Conservation (phyloP, 2,329 filamentous ascomycete genomes). For the Neonectria magnoliae region DNA sequence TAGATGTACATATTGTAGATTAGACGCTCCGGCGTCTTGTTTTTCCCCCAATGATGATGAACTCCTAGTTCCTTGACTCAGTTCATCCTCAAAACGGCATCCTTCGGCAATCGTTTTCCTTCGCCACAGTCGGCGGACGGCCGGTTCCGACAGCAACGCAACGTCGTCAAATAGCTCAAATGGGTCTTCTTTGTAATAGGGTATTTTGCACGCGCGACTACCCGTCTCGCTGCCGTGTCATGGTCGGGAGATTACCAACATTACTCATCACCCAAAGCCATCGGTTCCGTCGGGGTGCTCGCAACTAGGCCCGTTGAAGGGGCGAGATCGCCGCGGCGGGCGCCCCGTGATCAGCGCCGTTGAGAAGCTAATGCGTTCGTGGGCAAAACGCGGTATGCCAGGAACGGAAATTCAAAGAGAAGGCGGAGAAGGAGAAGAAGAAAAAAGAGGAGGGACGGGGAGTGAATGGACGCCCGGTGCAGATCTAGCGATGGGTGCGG, state of each 20-base stretch:
- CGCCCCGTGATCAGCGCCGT: constrained; percentile 21
- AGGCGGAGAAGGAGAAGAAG: background rate
- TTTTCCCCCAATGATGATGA: constrained; percentile 6
- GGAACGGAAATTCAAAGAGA: background rate
- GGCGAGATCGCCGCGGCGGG: constrained; percentile 16
- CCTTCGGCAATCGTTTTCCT: background rate
- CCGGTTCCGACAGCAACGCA: background rate
- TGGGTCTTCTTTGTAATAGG: background rate
- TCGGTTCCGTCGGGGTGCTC: background rate
- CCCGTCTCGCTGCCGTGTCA: background rate
- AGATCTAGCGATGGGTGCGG: background rate
- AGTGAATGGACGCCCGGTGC: background rate
- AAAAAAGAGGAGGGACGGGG: background rate
- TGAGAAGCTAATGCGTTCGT: constrained; percentile 18
- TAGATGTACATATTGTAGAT: constrained; percentile 16
- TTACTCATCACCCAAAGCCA: constrained; percentile 9
- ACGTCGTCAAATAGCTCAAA: background rate
- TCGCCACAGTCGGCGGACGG: background rate
- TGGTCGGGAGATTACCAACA: constrained; percentile 27
- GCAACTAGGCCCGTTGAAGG: background rate
- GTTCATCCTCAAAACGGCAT: background rate
- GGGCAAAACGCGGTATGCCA: background rate
- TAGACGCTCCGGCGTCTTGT: constrained; percentile 14
- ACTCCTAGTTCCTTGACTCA: background rate
- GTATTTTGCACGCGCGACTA: too few species aligned